A percentile compares a stretch with the other conserved stretches of the same genome.
These are phyloP conservation scores for Sphagnum magellanicum DNA, from an alignment of 228 moss, liverwort and hornwort species.

Conservation along the genomic window DNA sequence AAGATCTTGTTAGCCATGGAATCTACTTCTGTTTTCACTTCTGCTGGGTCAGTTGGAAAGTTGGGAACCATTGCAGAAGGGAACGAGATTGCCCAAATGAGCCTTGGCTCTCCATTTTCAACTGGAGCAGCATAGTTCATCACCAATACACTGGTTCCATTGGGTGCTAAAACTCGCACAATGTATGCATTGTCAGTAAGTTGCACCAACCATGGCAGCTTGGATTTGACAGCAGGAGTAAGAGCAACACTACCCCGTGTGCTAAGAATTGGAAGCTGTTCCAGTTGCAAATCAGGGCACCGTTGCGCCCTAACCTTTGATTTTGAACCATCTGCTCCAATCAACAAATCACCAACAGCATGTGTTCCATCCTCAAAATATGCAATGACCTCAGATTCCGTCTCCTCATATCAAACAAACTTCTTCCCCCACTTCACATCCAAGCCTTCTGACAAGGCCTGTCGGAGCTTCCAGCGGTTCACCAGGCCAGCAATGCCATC, in stretches of 20 bases:
- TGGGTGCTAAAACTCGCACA: slow-evolving; percentile 11
- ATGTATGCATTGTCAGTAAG: slow-evolving; percentile 9
- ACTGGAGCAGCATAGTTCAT: slow-evolving; percentile 22
- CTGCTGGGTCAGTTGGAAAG: slow-evolving; percentile 10
- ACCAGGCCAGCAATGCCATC: slow-evolving; percentile 14
- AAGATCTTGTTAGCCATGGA: slow-evolving; percentile 1
- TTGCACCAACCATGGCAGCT: slow-evolving; percentile 10
- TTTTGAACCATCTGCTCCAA: slow-evolving; percentile 38
- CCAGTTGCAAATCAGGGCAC: slow-evolving; percentile 11
- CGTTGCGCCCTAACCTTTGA: slow-evolving; percentile 29
- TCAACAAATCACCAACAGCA: slow-evolving; percentile 21
- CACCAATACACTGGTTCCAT: slow-evolving; percentile 19
- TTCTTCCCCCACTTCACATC: slow-evolving; percentile 29
- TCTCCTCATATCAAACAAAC: slow-evolving; percentile 31
- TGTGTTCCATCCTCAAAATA: slow-evolving; percentile 40
- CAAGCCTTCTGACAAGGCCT: slow-evolving; percentile 23
- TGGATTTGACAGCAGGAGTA: slow-evolving; percentile 2
- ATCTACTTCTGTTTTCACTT: slow-evolving; percentile 28
- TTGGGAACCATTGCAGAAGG: slow-evolving; percentile 6
- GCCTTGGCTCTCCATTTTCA: slow-evolving; percentile 10
- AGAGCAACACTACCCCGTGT: slow-evolving; percentile 13
- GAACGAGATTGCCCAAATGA: slow-evolving; percentile 38
- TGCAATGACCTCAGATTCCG: slow-evolving; percentile 22
- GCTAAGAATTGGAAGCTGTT: slow-evolving; percentile 16
- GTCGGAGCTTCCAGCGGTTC: slow-evolving; percentile 36